Evolutionary conservation across 2,329 filamentous ascomycete genomes (phyloP), one percentile per base, ranked within the genome.

Genomic region (Verticillium nubilum): DNA sequence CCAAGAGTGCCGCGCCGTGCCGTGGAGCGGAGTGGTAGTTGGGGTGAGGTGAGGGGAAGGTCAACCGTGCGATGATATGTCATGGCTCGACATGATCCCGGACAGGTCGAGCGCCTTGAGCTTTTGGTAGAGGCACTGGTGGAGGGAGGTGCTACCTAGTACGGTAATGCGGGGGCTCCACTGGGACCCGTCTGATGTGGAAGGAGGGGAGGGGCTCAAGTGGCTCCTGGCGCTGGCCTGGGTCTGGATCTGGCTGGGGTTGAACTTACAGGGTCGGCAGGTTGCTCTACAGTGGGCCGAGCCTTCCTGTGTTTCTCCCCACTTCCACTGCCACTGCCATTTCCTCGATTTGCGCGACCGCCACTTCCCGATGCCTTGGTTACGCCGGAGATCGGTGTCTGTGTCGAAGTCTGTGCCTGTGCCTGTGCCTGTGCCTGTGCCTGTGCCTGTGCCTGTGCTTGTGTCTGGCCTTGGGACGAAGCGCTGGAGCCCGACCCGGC

Each of bases 401-500:
- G 42, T 50, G 42, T 50, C 29, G 29, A 31, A 31, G 29, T 31
- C 29, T 31, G 29, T 31, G 29, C 13, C 29, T 31, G 29, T 59
- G 47, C 47, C 59, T 7, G n/a, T 13, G 42, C 25, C 42, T 26
- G 42, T 23, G 42, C 25, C 19, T n/a, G 6, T 1, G 47, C 9
- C 27, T 52, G 53, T 33, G 52, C 54, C 19, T 42, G 52, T 29
- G 62, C 35, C 29, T 57, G 52, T 60, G 25, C 47, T 33, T 23
- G 33, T 26, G 56, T 28, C 33, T 27, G 42, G n/a, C 37, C 59
- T 54, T 50, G 42, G 42, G 42, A 50, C 42, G 42, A 50, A 23
- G 42, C 42, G 19, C 42, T 50, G 42, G 27, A 53, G 13, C 52
- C 25, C 25, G 52, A 28, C 52, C 52, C 52, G 15, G 52, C 52